Conservation (phyloP, 192 early-diverging fungal genomes). For the Pilaira anomala region DNA sequence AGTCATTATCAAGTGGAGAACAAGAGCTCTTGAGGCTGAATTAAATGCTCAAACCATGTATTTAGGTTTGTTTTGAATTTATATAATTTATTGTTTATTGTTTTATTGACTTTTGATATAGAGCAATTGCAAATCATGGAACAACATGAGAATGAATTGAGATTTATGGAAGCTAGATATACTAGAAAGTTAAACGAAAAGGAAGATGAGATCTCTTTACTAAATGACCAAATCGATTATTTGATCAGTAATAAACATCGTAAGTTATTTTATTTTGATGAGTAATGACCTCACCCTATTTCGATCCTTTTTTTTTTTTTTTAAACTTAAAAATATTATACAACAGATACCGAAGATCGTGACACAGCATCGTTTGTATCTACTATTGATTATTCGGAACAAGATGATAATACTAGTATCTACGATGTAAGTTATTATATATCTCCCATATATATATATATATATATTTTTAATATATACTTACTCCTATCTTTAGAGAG, state of each 20-base stretch:
- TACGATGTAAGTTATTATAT: conserved; percentile 13
- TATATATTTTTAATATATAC: neutral
- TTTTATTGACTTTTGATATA: neutral
- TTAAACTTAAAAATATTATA: neutral
- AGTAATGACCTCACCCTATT: conserved; percentile 13
- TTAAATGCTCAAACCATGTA: no score
- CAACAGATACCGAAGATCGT: conserved; percentile 1
- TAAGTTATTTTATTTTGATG: conserved; percentile 9
- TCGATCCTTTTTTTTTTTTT: neutral
- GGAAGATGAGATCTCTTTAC: neutral
- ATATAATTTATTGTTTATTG: no score
- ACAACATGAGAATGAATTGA: conserved; percentile 4
- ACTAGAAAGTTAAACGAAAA: neutral
- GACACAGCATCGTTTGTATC: conserved; percentile 11
- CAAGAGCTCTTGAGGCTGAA: conserved; percentile 3
- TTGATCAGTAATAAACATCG: conserved; percentile 12
- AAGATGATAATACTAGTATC: neutral
- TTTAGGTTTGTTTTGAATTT: no score
- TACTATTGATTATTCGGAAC: neutral
- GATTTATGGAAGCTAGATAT: neutral
- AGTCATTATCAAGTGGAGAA: conserved; percentile 6
- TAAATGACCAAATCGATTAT: conserved; percentile 8
- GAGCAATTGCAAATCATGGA: conserved; percentile 7
- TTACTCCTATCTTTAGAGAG: neutral
- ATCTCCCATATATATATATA: neutral